These are phyloP conservation scores for Aspergillus sp. DNA, from an alignment of 2,329 filamentous ascomycete genomes.

Conservation along the genomic window DNA sequence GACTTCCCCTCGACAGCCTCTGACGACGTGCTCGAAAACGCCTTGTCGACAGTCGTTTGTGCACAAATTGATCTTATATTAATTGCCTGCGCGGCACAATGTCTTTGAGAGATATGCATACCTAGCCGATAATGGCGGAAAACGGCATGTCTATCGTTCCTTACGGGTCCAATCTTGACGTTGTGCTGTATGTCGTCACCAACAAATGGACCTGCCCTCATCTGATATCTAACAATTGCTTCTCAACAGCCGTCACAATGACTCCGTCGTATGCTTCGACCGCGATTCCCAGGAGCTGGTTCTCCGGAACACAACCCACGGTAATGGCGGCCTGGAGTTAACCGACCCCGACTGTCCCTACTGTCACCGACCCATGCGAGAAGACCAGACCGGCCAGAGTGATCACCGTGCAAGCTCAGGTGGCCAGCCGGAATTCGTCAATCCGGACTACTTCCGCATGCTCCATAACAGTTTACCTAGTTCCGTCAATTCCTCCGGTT, in stretches of 20 bases:
- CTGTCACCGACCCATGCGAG: conserved; percentile 67
- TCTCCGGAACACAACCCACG: conserved; percentile 57
- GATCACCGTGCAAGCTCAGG: conserved; percentile 22
- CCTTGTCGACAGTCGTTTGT: too few species aligned
- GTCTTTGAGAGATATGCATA: conserved; percentile 9
- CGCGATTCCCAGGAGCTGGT: conserved; percentile 76
- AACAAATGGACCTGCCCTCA: background rate
- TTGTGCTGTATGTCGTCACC: conserved; percentile 36
- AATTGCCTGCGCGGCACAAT: background rate
- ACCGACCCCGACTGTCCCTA: conserved; percentile 78
- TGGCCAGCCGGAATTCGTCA: conserved; percentile 63
- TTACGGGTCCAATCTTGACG: conserved; percentile 36
- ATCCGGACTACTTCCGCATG: conserved; percentile 93
- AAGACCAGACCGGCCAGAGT: conserved; percentile 37
- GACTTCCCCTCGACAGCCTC: conserved; percentile 1
- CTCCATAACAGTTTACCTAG: conserved; percentile 57
- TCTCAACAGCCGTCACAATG: conserved; percentile 71
- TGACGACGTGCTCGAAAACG: too few species aligned
- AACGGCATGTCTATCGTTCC: conserved; percentile 39
- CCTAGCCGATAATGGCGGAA: conserved; percentile 26
- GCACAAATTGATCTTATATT: background rate
- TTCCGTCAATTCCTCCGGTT: conserved; percentile 38
- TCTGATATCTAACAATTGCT: conserved; percentile 8
- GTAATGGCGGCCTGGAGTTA: conserved; percentile 47
- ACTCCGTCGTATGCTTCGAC: conserved; percentile 88